A percentile compares a stretch with the other conserved stretches of the same genome.
These are phyloP conservation scores for Citrus mangshanensis DNA, from an alignment of 345 rosid species.

Conservation along the genomic window DNA sequence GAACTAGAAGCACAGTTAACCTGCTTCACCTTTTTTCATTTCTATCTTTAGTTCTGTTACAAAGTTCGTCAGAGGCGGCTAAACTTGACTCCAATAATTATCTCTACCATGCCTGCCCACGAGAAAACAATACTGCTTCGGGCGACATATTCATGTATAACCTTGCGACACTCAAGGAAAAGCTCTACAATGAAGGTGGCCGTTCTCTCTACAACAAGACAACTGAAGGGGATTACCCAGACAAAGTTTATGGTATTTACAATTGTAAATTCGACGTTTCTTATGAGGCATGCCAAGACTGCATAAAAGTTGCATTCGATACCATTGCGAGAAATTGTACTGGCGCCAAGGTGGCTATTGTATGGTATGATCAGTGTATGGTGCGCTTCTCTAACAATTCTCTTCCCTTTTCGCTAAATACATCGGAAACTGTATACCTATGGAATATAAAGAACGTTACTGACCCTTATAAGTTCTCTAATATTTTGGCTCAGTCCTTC, in stretches of 20 bases:
- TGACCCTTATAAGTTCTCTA: neutral
- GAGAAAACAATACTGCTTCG: neutral
- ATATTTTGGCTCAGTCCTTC: neutral
- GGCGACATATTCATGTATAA: neutral
- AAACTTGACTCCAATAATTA: neutral
- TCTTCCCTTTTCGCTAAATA: neutral
- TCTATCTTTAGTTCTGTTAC: neutral
- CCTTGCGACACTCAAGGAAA: too few species aligned
- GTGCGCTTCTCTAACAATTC: constrained; percentile 27
- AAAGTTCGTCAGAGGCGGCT: neutral
- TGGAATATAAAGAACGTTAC: neutral
- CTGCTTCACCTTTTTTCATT: neutral
- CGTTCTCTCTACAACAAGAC: neutral
- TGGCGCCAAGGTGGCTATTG: neutral
- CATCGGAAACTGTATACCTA: accelerated
- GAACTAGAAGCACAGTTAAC: neutral
- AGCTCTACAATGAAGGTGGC: neutral
- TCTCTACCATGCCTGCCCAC: neutral
- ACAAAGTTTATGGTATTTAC: constrained; percentile 1
- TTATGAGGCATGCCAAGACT: neutral
- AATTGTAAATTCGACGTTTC: neutral
- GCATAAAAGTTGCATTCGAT: neutral
- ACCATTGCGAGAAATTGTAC: neutral
- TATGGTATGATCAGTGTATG: constrained; percentile 3
- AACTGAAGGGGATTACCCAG: neutral